Percentiles rank a stretch among this genome's conserved stretches.
These are phyloP conservation scores for Fusarium illudens DNA, from an alignment of 2,329 filamentous ascomycete species.

Conservation along the genomic window DNA sequence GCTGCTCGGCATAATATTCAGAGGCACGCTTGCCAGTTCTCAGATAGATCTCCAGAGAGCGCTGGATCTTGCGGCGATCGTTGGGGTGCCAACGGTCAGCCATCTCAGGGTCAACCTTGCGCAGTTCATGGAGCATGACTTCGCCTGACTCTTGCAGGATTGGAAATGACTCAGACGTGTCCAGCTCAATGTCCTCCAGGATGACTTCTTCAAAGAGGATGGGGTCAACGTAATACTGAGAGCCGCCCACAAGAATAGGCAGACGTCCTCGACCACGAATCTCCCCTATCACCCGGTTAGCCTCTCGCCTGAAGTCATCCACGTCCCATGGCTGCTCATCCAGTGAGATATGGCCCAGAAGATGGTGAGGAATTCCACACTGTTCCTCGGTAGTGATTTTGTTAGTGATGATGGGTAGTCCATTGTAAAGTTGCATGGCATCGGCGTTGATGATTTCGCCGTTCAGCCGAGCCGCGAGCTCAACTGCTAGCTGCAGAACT, in stretches of 20 bases:
- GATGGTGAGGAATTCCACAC: constrained; percentile 84
- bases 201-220: constrained; percentile 79
- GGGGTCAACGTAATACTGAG: constrained; percentile 93
- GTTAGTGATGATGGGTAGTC: constrained; percentile 94
- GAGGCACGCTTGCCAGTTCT: constrained; percentile 83
- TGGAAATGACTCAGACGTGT: constrained; percentile 61
- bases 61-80: constrained; percentile 86
- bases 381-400: constrained; percentile 82
- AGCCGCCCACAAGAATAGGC: constrained; percentile 92
- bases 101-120: constrained; percentile 87
- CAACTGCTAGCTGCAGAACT: constrained; percentile 77
- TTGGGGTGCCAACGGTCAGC: constrained; percentile 94
- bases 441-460: constrained; percentile 98
- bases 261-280: constrained; percentile 81
- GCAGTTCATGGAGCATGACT: constrained; percentile 75
- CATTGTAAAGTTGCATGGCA: constrained; percentile 96
- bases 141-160: constrained; percentile 78
- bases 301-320: constrained; percentile 76
- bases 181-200: constrained; percentile 50
- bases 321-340: constrained; percentile 86
- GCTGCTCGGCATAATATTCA: constrained; percentile 85
- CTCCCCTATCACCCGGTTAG: constrained; percentile 74
- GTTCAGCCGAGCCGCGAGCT: constrained; percentile 82
- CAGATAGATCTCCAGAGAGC: constrained; percentile 90
- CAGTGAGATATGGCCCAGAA: constrained; percentile 80